Evolutionary conservation across 1,284 basidiomycete genomes (phyloP).

Genomic region (Malassezia sp.): DNA sequence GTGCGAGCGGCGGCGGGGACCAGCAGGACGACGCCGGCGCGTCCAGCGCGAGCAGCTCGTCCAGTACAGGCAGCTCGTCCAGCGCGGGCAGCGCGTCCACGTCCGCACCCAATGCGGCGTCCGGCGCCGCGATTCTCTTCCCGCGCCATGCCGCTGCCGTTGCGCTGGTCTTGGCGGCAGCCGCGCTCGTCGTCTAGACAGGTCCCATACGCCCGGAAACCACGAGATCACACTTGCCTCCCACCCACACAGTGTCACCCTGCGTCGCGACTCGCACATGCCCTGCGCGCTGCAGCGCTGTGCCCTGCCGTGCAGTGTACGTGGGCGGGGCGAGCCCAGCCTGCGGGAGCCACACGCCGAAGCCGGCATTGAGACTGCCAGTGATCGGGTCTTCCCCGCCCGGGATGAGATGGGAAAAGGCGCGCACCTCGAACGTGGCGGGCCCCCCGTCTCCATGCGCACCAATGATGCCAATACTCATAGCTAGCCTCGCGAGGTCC

Average conservation of each 20-base stretch:
- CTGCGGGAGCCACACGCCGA: constrained; percentile 24
- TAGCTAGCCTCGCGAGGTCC: constrained; percentile 5
- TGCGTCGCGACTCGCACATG: background rate
- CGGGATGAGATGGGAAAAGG: constrained; percentile 13
- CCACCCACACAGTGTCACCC: background rate
- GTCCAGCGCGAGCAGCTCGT: too few relatives aligned
- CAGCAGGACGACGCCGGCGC: too few relatives aligned
- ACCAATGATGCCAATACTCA: constrained; percentile 27
- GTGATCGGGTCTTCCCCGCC: constrained; percentile 35
- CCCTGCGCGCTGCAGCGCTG: background rate
- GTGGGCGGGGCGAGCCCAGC: background rate
- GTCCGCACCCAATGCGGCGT: background rate
- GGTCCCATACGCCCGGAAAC: background rate
- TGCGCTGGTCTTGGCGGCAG: too few relatives aligned
- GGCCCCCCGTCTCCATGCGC: constrained; percentile 13
- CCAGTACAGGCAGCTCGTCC: background rate
- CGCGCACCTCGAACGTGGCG: constrained; percentile 23
- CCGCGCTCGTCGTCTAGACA: too few relatives aligned
- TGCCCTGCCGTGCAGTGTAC: constrained; percentile 8
- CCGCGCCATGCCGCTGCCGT: background rate
- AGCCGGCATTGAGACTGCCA: constrained; percentile 32
- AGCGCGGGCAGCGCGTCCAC: background rate
- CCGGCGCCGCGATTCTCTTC: background rate
- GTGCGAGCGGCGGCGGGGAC: too few relatives aligned
- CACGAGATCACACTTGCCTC: background rate